These are phyloP conservation scores for Thozetella sp. DNA, from an alignment of 495 filamentous ascomycete genomes.

Conservation along the genomic window DNA sequence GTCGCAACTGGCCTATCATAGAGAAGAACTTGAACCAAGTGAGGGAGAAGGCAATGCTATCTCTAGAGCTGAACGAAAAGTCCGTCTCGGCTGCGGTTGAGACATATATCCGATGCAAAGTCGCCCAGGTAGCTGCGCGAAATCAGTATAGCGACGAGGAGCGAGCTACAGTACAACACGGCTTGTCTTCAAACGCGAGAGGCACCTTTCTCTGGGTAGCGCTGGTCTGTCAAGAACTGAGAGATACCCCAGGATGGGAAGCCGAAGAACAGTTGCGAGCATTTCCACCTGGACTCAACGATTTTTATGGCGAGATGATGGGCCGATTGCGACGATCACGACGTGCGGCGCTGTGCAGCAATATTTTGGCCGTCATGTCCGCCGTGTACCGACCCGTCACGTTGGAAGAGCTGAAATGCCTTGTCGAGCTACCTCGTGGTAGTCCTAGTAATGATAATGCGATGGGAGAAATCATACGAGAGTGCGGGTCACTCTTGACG, in stretches of 20 bases:
- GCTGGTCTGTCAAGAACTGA: neutral
- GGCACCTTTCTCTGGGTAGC: neutral
- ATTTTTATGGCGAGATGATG: neutral
- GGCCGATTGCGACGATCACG: neutral
- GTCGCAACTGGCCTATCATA: conserved; percentile 35
- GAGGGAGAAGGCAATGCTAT: conserved; percentile 14
- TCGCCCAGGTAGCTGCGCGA: conserved; percentile 15
- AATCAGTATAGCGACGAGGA: conserved; percentile 4
- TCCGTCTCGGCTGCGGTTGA: conserved; percentile 18
- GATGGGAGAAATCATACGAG: neutral
- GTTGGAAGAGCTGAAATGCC: neutral
- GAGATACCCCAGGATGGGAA: neutral
- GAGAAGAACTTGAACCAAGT: conserved; percentile 19
- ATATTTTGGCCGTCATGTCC: neutral
- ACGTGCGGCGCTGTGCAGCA: neutral
- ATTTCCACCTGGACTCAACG: neutral
- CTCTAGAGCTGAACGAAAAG: conserved; percentile 26
- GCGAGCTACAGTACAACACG: neutral
- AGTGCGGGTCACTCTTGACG: conserved; percentile 1
- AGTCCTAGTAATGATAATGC: neutral
- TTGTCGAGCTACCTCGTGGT: neutral
- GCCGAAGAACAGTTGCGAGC: neutral
- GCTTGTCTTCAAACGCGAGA: neutral
- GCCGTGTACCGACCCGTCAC: neutral
- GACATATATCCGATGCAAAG: conserved; percentile 31